Base-by-base conservation (phyloP, 768 basidiomycete genomes). In the Leucocoprinus birnbaumii region DNA sequence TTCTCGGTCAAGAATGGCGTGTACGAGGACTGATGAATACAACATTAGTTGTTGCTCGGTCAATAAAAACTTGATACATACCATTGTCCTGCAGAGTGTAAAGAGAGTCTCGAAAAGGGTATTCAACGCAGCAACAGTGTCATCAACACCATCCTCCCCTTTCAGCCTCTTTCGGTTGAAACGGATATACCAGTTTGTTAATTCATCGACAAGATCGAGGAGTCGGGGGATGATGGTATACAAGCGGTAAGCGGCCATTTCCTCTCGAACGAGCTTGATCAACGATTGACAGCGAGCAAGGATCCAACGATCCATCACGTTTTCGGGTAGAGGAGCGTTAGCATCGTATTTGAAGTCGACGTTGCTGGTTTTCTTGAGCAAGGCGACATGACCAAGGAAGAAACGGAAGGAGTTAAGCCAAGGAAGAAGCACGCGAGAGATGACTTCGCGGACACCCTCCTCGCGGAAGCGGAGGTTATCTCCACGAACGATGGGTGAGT, bases 391-490 rank as follows among this genome's bases (percentile, higher is more conserved):
- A n/a, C 92, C 93, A 46, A 98, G 79, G 84, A 98, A 97, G 83
- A 99, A 99, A 53, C 96, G 93, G 85, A 95, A 95, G 42, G 95
- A 91, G 69, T 98, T 99, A 67, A 98, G 83, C 94, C 97, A 98
- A 3, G 96, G 96, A 11, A 98, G 80, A 58, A 99, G 86, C 31
- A 98, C 97, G n/a, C 91, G 89, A 41, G 94, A 91, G 61, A 98
- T 80, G 61, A 98, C 94, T 62, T 98, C 96, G 60, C 92, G 89
- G 56, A 99, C 97, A 59, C 97, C 97, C 61, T 96, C 93, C 71
- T 99, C 97, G 48, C 94, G 85, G 87, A 99, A 99, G 51, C 94
- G 87, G 42, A 99, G 82, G 68, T 98, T 98, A 70, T 98, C 97
- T 11, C 91, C 97, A 25, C 97, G 89, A 22, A 98, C 96, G 61